These are phyloP conservation scores for Nannizziopsis arthrosporioides DNA, from an alignment of 2,329 filamentous ascomycete genomes.

Conservation along the genomic window DNA sequence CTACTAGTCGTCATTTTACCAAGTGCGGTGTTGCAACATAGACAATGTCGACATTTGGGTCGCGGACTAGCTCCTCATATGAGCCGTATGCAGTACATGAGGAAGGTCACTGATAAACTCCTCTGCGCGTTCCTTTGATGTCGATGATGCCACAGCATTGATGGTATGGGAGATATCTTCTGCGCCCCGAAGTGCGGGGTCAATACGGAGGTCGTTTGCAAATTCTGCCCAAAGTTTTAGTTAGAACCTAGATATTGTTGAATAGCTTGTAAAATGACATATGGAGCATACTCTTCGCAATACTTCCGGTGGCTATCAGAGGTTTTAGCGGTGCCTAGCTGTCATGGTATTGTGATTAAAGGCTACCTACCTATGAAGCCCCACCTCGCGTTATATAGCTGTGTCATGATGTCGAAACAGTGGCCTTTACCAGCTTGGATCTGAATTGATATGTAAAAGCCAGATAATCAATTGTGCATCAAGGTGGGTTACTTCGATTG, in stretches of 20 bases:
- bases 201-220: constrained; percentile 64
- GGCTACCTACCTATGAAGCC: constrained; percentile 33
- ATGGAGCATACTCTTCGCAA: constrained; percentile 28
- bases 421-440: too few species aligned
- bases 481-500: too few species aligned
- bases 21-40: constrained; percentile 86
- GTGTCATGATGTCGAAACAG: constrained; percentile 4
- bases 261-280: background rate
- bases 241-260: background rate
- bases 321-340: background rate
- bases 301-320: constrained; percentile 33
- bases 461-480: too few species aligned
- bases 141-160: constrained; percentile 68
- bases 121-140: constrained; percentile 55
- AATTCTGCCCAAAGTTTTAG: constrained; percentile 38
- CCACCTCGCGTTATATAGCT: constrained; percentile 30
- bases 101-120: constrained; percentile 58
- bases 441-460: too few species aligned
- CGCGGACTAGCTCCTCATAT: constrained; percentile 68
- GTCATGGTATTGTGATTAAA: background rate
- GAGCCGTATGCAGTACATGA: constrained; percentile 63
- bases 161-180: constrained; percentile 65
- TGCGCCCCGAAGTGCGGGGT: constrained; percentile 58
- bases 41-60: constrained; percentile 69
- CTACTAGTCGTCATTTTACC: too few species aligned